A percentile compares a stretch with the other conserved stretches of the same genome.
Conservation (phyloP, 2,329 filamentous ascomycete species). For the Lasiodiplodia gonubiensis region DNA sequence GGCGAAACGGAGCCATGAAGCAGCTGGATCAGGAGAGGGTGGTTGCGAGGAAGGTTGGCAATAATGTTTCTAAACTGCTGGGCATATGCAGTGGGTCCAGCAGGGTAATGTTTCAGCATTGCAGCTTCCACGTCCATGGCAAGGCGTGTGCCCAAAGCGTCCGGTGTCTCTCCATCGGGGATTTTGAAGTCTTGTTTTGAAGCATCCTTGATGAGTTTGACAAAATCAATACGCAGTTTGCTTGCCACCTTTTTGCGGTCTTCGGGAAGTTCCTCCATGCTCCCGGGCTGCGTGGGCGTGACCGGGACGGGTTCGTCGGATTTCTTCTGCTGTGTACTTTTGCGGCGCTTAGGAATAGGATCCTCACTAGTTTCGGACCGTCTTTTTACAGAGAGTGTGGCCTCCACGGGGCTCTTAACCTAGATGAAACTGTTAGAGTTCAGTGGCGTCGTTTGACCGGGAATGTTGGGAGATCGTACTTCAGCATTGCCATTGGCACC, state of each 20-base stretch:
- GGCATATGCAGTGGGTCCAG: constrained; percentile 59
- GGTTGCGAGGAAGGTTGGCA: constrained; percentile 89
- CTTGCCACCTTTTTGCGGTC: constrained; percentile 73
- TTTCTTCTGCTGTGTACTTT: constrained; percentile 42
- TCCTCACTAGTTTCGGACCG: constrained; percentile 40
- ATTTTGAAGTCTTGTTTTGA: constrained; percentile 64
- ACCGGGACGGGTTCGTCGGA: constrained; percentile 30
- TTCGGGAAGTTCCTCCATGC: constrained; percentile 56
- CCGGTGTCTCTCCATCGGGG: constrained; percentile 66
- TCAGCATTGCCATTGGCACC: constrained; percentile 27
- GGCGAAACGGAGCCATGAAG: constrained; percentile 75
- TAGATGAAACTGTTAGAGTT: constrained; percentile 1
- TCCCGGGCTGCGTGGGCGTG: constrained; percentile 34
- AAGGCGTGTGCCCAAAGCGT: constrained; percentile 70
- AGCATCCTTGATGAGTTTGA: constrained; percentile 68
- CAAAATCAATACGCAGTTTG: constrained; percentile 72
- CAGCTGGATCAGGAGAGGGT: constrained; percentile 75
- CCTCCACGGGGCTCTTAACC: constrained; percentile 20
- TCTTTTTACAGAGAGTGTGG: constrained; percentile 38
- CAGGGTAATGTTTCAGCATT: constrained; percentile 61
- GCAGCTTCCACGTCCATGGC: constrained; percentile 81
- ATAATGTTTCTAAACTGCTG: constrained; percentile 75
- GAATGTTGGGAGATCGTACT: neutral
- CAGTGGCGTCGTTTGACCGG: neutral
- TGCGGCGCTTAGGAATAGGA: constrained; percentile 44